These are phyloP conservation scores for Alternaria sp. DNA, from an alignment of 2,329 filamentous ascomycete genomes.

Conservation along the genomic window DNA sequence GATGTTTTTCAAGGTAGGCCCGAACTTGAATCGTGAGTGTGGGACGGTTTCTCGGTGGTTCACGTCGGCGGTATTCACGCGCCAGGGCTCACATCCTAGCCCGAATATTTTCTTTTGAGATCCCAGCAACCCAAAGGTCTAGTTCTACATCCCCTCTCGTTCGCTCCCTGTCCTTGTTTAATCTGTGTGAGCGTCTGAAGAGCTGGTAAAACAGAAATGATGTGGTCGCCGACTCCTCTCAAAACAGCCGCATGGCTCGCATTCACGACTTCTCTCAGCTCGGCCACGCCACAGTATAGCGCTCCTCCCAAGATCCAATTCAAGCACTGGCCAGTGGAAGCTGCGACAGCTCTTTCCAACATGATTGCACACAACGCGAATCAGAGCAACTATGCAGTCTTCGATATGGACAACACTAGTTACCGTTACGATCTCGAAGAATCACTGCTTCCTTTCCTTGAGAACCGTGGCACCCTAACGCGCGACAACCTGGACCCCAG, in stretches of 20 bases:
- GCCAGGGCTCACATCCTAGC: neutral
- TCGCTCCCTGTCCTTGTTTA: neutral
- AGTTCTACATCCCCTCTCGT: slow-evolving; percentile 8
- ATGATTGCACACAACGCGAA: slow-evolving; percentile 45
- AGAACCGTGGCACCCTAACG: slow-evolving; percentile 44
- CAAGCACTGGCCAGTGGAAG: slow-evolving; percentile 39
- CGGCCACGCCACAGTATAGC: slow-evolving; percentile 28
- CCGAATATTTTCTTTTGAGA: slow-evolving; percentile 6
- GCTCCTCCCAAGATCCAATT: slow-evolving; percentile 31
- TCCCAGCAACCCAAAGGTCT: slow-evolving; percentile 3
- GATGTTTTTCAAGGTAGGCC: slow-evolving; percentile 14
- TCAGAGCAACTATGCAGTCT: slow-evolving; percentile 44
- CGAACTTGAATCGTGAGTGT: slow-evolving; percentile 14
- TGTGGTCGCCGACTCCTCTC: slow-evolving; percentile 17
- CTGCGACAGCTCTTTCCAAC: slow-evolving; percentile 36
- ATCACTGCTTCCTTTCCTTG: slow-evolving; percentile 41
- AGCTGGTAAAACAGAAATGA: slow-evolving; percentile 2
- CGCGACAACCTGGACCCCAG: slow-evolving; percentile 41
- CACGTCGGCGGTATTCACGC: slow-evolving; percentile 23
- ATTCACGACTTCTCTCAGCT: slow-evolving; percentile 12
- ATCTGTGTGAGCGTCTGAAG: neutral
- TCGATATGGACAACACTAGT: slow-evolving; percentile 47
- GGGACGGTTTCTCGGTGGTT: slow-evolving; percentile 20
- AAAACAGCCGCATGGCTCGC: slow-evolving; percentile 36
- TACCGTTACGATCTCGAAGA: slow-evolving; percentile 45